Evolutionary conservation across 768 basidiomycete species (phyloP).

Genomic region (Termitomyces sp.): DNA sequence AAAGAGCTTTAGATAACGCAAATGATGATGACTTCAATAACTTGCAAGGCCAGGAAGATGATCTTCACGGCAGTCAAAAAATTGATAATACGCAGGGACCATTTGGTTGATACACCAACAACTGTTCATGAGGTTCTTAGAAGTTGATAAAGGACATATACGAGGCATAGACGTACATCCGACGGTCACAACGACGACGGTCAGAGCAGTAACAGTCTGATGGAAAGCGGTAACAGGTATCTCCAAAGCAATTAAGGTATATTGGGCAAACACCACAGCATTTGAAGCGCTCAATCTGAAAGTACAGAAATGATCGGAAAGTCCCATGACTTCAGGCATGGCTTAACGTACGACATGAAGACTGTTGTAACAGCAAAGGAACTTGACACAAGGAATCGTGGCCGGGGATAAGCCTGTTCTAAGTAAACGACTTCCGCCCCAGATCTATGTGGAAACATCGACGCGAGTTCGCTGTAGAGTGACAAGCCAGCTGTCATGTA

Average conservation of each 20-base stretch:
- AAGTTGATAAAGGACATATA: neutral
- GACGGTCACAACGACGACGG: slow-evolving; percentile 22
- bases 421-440: slow-evolving; percentile 50
- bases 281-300: slow-evolving; percentile 29
- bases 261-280: slow-evolving; percentile 36
- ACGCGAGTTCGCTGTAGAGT: slow-evolving; percentile 40
- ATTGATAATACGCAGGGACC: slow-evolving; percentile 29
- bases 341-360: slow-evolving; percentile 28
- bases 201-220: slow-evolving; percentile 25
- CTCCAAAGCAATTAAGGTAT: slow-evolving; percentile 28
- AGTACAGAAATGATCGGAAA: neutral
- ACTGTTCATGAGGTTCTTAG: slow-evolving; percentile 12
- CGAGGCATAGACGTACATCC: slow-evolving; percentile 15
- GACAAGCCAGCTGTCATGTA: slow-evolving; percentile 28
- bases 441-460: slow-evolving; percentile 45
- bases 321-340: neutral
- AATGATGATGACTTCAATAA: neutral
- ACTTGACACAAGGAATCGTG: slow-evolving; percentile 39
- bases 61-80: slow-evolving; percentile 28
- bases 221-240: slow-evolving; percentile 24
- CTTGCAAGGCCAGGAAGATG: slow-evolving; percentile 27
- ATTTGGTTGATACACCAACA: slow-evolving; percentile 32
- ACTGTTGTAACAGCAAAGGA: slow-evolving; percentile 38
- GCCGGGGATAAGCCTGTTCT: slow-evolving; percentile 42
- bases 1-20: neutral